Evolutionary conservation across 345 rosid genomes (phyloP), one percentile per base, ranked within the genome.

Genomic region (Lepidium africanum): DNA sequence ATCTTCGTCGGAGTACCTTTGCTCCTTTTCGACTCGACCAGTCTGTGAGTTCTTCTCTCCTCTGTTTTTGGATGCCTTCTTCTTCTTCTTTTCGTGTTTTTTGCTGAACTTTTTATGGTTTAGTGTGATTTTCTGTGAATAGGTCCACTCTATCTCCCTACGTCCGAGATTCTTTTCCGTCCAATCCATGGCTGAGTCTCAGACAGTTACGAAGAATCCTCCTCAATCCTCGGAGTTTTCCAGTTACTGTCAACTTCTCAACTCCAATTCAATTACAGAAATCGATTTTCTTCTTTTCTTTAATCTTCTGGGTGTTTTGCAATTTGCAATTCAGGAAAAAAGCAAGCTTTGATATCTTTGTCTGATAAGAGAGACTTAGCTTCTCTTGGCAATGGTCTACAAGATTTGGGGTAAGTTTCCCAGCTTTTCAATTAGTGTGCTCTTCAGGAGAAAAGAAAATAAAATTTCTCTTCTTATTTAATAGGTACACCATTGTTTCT

Each of bases 281-380:
- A 1, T 30, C 5, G 33, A 30, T 30, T 30, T 5, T 30, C 4
- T 5, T 6, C 25, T 35, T 21, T n/a, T 19, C 68, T 63, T 39
- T 36, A 40, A 7, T 70, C 48, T 46, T 48, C 38, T 5, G 1
- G 36, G 56, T 0, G 11, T 17, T n/a, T 40, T 45, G 7, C 25
- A 37, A 1, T 60, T 52, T 12, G 51, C 63, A 71, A 5, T 30
- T 66, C 77, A 92, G 97, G 79, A 6, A 78, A 77, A 39, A 90
- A 90, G 83, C 96, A 82, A 73, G 96, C 85, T 25, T 73, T 92
- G 74, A 84, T 92, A 79, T 92, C 98, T 69, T 81, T 90, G 63
- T 92, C 97, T 3, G 91, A 92, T 69, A 92, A 90, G 73, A 90
- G 67, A 38, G 90, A 83, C 59, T 52, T 92, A 67, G 86, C 82